phyloP scores from a whole-genome alignment of 2,329 filamentous ascomycete genomes.

The Davidsoniella australis region DNA sequence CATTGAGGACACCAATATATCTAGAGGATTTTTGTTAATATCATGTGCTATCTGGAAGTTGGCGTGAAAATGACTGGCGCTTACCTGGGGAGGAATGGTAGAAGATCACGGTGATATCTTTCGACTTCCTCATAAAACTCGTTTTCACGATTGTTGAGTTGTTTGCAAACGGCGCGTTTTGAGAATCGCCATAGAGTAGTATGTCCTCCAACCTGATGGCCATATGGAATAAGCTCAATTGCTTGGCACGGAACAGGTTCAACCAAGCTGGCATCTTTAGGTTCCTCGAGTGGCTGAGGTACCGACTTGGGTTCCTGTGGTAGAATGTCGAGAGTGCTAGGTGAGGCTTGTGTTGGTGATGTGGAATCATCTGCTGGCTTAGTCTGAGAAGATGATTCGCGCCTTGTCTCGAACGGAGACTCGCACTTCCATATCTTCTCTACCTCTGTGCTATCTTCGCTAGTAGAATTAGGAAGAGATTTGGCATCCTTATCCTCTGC shows the following conservation, averaged over 20 bases:
- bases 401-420: neutral
- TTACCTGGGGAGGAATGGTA: constrained; percentile 79
- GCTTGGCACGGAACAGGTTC: constrained; percentile 50
- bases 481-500: constrained; percentile 27
- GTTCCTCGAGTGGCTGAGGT: constrained; percentile 21
- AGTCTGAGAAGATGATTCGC: neutral
- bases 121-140: constrained; percentile 98
- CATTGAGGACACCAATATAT: constrained; percentile 93
- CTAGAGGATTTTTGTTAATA: constrained; percentile 25
- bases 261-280: constrained; percentile 10
- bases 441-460: neutral
- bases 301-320: constrained; percentile 12
- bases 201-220: constrained; percentile 92
- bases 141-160: constrained; percentile 94
- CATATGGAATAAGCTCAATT: constrained; percentile 91
- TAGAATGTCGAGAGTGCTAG: neutral
- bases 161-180: constrained; percentile 87
- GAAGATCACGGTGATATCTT: constrained; percentile 69
- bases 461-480: neutral
- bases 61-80: constrained; percentile 15
- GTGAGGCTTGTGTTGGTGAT: neutral
- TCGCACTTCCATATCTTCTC: neutral
- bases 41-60: neutral
- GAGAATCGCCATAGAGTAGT: constrained; percentile 95
- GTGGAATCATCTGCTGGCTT: neutral